phyloP scores from a whole-genome alignment of 1,139 yeast genomes.

The Spencermartinsiella ligniputridi region DNA sequence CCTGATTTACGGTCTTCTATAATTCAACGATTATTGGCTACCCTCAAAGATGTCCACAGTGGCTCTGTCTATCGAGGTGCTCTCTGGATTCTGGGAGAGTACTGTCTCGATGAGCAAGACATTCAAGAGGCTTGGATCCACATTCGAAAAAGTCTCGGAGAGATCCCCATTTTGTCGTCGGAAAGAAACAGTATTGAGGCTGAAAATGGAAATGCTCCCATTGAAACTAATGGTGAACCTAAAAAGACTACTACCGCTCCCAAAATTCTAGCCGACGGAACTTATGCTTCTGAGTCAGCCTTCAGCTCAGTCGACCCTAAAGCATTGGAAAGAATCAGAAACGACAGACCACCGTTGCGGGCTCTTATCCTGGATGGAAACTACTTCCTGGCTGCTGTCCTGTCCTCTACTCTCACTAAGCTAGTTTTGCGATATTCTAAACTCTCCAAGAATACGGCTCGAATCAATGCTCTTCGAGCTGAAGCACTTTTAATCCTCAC shows the following conservation, averaged over 20 bases:
- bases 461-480: conserved; percentile 81
- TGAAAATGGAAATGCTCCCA: conserved; percentile 23
- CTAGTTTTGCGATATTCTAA: conserved; percentile 74
- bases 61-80: conserved; percentile 94
- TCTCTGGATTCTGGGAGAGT: conserved; percentile 95
- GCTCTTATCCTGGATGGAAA: conserved; percentile 81
- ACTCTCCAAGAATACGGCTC: conserved; percentile 46
- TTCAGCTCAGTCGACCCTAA: conserved; percentile 43
- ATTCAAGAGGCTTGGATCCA: conserved; percentile 85
- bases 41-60: conserved; percentile 67
- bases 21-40: conserved; percentile 55
- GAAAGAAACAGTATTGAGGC: conserved; percentile 48
- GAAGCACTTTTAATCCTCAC: conserved; percentile 93
- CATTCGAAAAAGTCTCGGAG: conserved; percentile 80
- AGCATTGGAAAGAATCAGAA: conserved; percentile 31
- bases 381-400: conserved; percentile 83
- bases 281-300: conserved; percentile 95
- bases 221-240: conserved; percentile 26
- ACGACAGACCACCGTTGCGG: conserved; percentile 66
- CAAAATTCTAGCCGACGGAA: conserved; percentile 92
- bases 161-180: conserved; percentile 79
- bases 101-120: conserved; percentile 65
- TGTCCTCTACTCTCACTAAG: conserved; percentile 85
- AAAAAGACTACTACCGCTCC: conserved; percentile 59
- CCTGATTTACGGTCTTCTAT: conserved; percentile 73